Evolutionary conservation across 1,284 basidiomycete genomes (phyloP).

Genomic region (Apiotrichum brassicae): DNA sequence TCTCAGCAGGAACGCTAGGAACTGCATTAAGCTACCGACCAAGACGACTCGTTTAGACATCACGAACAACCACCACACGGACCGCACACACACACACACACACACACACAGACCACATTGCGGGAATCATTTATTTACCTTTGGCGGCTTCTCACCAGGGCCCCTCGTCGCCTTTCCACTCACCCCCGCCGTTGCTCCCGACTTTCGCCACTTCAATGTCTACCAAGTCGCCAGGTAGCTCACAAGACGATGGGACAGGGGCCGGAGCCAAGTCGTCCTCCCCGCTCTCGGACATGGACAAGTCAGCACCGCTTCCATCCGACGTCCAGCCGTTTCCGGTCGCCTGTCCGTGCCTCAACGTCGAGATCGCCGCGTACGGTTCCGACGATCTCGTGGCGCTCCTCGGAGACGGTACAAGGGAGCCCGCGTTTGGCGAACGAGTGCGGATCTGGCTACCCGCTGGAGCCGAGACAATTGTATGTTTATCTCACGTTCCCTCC

Average conservation of each 20-base stretch:
- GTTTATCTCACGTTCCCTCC: too few species aligned
- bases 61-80: not conserved
- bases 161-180: too few species aligned
- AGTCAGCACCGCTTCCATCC: constrained; percentile 19
- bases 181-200: not conserved
- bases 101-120: not conserved
- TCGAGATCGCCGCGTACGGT: constrained; percentile 20
- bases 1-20: too few species aligned
- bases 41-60: too few species aligned
- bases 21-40: too few species aligned
- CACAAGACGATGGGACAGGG: too few species aligned
- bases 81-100: not conserved
- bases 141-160: too few species aligned
- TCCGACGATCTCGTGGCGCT: constrained; percentile 4
- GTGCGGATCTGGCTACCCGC: constrained; percentile 14
- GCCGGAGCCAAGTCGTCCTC: not conserved
- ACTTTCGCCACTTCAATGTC: not conserved
- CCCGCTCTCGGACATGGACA: too few species aligned
- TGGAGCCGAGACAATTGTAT: constrained; percentile 16
- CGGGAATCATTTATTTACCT: constrained; percentile 1
- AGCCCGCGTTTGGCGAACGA: not conserved
- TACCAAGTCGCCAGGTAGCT: not conserved
- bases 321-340: constrained; percentile 24
- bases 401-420: constrained; percentile 1
- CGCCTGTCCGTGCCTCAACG: constrained; percentile 33